Evolutionary conservation across 768 basidiomycete species (phyloP), one percentile per base, ranked within the genome.

Genomic region (Russula dissimulans): DNA sequence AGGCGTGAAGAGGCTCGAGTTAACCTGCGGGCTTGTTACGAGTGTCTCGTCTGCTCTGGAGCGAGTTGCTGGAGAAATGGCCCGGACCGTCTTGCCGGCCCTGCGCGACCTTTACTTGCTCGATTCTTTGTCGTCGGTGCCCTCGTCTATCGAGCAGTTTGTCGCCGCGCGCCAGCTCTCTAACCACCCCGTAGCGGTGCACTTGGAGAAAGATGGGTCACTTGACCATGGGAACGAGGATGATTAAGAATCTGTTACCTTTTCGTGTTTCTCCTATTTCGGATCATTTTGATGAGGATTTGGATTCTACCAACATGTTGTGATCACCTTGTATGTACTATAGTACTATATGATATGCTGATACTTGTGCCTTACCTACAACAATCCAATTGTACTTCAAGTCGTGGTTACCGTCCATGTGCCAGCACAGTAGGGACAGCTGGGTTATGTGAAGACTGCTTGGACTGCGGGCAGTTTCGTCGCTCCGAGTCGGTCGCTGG

Each of bases 81-180:
- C 60, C 7, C 44, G 55, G 38, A 44, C 18, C 17, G 38, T 57
- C 17, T 36, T 61, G 2, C 60, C 60, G 3, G 38, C 48, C 8
- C 32, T 61, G 45, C 60, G 50, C 45, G 60, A 61, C 36, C 44
- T 61, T 29, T 26, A 61, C 32, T 5, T 61, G 48, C 15, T 48
- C 3, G 49, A 38, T 9, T 44, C 22, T 17, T 11, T 47, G 7
- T 36, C 18, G 4, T 44, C 46, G 5, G 7, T 4, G 12, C 32
- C 54, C 50, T 12, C 44, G 8, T 50, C 46, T 9, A 43, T 61
- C 26, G 54, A 61, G 15, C 22, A 26, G 22, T 26, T 26, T 26
- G 22, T 26, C 22, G 22, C 22, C 22, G 22, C 22, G 22, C 22
- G 60, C 6, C 34, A 32, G 32, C 36, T 45, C 5, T 61, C 31